phyloP scores from a whole-genome alignment of 306 rosid genomes.

The Gleditsia sinensis region DNA sequence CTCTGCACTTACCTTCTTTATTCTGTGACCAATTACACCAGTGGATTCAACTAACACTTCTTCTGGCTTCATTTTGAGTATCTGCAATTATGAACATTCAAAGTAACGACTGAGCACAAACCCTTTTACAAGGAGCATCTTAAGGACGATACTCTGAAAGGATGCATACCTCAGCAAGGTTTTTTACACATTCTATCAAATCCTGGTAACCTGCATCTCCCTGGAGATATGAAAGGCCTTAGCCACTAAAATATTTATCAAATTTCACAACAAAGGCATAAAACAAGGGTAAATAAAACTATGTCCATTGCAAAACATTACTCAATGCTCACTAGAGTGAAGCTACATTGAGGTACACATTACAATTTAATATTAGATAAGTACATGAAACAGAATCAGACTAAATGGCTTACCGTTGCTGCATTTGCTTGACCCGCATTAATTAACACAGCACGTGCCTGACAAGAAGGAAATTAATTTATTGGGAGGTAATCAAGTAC shows the following conservation, averaged over 20 bases:
- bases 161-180: conserved; percentile 69
- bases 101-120: conserved; percentile 14
- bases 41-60: conserved; percentile 89
- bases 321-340: conserved; percentile 6
- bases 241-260: conserved; percentile 22
- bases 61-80: conserved; percentile 67
- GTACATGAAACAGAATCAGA: conserved; percentile 7
- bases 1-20: conserved; percentile 65
- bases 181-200: conserved; percentile 58
- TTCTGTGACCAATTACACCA: conserved; percentile 90
- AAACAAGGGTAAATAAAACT: neutral
- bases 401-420: conserved; percentile 61
- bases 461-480: conserved; percentile 35
- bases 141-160: conserved; percentile 18
- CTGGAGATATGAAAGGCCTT: conserved; percentile 49
- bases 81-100: conserved; percentile 47
- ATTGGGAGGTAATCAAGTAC: conserved; percentile 29
- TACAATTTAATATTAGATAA: neutral
- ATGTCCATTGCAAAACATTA: neutral
- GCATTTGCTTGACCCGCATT: conserved; percentile 99
- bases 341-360: conserved; percentile 17
- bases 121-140: conserved; percentile 10
- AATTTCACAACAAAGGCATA: neutral
- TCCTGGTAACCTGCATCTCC: conserved; percentile 92
- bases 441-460: conserved; percentile 92